Evolutionary conservation across 768 basidiomycete genomes (phyloP).

Genomic region (Dioszegia hungarica): DNA sequence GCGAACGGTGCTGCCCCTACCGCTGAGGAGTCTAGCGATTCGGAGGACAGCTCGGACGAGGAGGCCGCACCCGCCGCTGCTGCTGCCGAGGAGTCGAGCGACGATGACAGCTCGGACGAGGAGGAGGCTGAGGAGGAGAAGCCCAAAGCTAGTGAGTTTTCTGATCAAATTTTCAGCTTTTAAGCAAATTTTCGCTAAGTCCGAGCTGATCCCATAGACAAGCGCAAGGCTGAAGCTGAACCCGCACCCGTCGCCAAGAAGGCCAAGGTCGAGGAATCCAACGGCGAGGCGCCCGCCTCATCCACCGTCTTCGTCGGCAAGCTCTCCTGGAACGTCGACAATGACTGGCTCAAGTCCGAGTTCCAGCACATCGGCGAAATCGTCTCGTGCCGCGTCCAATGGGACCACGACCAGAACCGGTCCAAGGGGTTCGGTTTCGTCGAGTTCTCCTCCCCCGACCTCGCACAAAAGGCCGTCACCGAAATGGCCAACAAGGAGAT

Average conservation of each 20-base stretch:
- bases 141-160: neutral
- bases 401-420: slow-evolving; percentile 52
- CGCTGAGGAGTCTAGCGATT: slow-evolving; percentile 24
- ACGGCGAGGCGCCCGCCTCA: slow-evolving; percentile 53
- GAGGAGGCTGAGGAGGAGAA: slow-evolving; percentile 22
- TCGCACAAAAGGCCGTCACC: slow-evolving; percentile 66
- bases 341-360: slow-evolving; percentile 87
- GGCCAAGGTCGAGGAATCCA: slow-evolving; percentile 22
- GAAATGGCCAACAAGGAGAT: slow-evolving; percentile 78
- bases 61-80: slow-evolving; percentile 11
- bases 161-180: neutral
- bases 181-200: neutral
- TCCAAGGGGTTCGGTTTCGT: slow-evolving; percentile 58
- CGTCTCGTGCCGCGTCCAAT: slow-evolving; percentile 75
- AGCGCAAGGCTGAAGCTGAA: slow-evolving; percentile 11
- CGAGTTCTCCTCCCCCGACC: slow-evolving; percentile 54
- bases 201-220: neutral
- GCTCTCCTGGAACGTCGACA: slow-evolving; percentile 94
- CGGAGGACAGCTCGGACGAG: slow-evolving; percentile 17
- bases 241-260: slow-evolving; percentile 7
- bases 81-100: slow-evolving; percentile 5
- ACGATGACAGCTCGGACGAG: slow-evolving; percentile 12
- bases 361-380: slow-evolving; percentile 86
- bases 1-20: slow-evolving; percentile 19
- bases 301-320: slow-evolving; percentile 84